Percentiles rank a stretch among this genome's conserved stretches.
phyloP scores from a whole-genome alignment of 2,329 filamentous ascomycete genomes.

The Lasiodiplodia theobromae region DNA sequence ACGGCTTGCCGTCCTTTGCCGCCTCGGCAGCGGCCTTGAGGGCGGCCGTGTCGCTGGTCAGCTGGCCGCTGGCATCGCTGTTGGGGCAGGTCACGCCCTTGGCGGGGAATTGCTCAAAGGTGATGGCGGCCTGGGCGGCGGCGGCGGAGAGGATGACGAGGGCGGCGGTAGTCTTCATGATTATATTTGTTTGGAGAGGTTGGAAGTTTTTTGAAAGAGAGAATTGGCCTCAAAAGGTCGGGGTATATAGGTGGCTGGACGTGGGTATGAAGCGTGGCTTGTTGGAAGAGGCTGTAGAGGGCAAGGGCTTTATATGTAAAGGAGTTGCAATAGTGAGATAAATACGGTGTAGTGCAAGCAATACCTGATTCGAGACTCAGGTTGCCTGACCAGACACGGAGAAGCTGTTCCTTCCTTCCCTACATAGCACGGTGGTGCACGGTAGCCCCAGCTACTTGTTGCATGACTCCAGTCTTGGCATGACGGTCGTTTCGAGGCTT shows the following conservation, averaged over 20 bases:
- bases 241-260: background rate
- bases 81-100: constrained; percentile 13
- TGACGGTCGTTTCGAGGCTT: background rate
- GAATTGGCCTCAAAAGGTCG: background rate
- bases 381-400: background rate
- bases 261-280: background rate
- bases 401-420: background rate
- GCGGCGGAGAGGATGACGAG: background rate
- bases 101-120: constrained; percentile 1
- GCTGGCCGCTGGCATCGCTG: background rate
- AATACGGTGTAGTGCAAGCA: background rate
- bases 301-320: background rate
- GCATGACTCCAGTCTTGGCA: constrained; percentile 3
- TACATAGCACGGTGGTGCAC: background rate
- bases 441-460: background rate
- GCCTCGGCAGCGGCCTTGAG: background rate
- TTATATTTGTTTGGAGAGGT: background rate
- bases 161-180: background rate
- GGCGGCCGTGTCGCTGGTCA: constrained; percentile 1
- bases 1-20: background rate
- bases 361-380: background rate
- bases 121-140: constrained; percentile 3
- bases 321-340: background rate
- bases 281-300: background rate
- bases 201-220: background rate